Conservation (phyloP, 208 protist species). For the Novymonas esmeraldas region DNA sequence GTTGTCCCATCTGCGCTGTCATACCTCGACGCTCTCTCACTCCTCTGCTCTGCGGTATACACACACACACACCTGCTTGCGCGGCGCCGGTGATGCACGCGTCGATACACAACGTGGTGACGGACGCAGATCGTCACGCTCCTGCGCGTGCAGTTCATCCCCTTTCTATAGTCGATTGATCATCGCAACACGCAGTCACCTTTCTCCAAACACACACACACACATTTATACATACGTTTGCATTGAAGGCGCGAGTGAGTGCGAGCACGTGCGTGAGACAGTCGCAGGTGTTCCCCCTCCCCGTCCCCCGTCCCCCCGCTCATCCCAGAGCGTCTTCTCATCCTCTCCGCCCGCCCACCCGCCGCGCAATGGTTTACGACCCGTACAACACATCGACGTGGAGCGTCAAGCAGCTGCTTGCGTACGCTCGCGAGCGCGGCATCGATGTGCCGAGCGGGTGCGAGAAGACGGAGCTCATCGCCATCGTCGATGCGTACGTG, state of each 20-base stretch:
- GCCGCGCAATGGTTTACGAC: constrained; percentile 24
- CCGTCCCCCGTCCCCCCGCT: not conserved
- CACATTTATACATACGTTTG: not conserved
- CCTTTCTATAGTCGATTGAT: too few species aligned
- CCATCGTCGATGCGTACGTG: constrained; percentile 37
- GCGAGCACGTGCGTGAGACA: too few species aligned
- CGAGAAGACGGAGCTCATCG: constrained; percentile 34
- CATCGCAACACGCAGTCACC: too few species aligned
- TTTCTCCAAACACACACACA: not conserved
- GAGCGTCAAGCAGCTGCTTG: constrained; percentile 41
- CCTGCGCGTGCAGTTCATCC: too few species aligned
- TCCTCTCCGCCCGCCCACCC: not conserved
- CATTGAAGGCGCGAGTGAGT: too few species aligned
- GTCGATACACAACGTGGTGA: too few species aligned
- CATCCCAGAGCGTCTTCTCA: not conserved
- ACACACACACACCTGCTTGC: too few species aligned
- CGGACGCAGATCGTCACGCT: too few species aligned
- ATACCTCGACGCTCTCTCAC: too few species aligned
- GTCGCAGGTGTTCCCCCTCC: not conserved
- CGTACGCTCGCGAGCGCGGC: constrained; percentile 38
- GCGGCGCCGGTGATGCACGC: too few species aligned
- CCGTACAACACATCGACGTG: constrained; percentile 53
- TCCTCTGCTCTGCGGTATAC: too few species aligned
- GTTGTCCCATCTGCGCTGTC: too few species aligned
- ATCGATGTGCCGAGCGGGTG: constrained; percentile 31